Evolutionary conservation across 1,284 basidiomycete genomes (phyloP).

Genomic region (Puccinia novopanici): DNA sequence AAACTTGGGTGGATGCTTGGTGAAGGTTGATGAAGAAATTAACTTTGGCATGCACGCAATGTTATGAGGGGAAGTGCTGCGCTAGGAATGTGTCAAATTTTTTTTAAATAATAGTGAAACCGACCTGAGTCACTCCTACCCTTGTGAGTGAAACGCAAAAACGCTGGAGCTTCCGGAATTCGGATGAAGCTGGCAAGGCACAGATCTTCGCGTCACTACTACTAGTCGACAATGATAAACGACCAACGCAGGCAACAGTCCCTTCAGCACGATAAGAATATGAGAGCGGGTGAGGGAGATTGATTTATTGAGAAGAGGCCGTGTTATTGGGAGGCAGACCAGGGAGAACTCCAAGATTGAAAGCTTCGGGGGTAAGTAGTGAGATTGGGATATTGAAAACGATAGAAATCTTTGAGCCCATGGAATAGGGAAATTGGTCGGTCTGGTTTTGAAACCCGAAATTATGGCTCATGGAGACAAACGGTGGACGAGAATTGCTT

Average conservation of each 20-base stretch:
- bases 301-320: no score
- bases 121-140: not conserved
- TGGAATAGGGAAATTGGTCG: no score
- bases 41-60: not conserved
- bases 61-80: not conserved
- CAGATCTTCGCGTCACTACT: slow-evolving; percentile 1
- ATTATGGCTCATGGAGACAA: not conserved
- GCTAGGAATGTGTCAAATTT: not conserved
- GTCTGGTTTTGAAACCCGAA: no score
- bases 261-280: not conserved
- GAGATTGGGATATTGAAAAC: no score
- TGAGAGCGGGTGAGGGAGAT: not conserved
- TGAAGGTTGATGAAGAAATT: not conserved
- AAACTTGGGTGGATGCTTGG: not conserved
- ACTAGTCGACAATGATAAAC: not conserved
- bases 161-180: slow-evolving; percentile 2
- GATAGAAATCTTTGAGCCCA: no score
- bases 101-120: not conserved
- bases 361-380: no score
- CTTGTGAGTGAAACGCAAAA: not conserved
- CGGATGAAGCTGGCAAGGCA: not conserved
- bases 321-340: no score
- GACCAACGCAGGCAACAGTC: not conserved
- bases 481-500: slow-evolving; percentile 20
- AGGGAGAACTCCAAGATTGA: no score